These are phyloP conservation scores for Euptelea pleiosperma DNA, from an alignment of 164 flowering plant species.

Conservation along the genomic window DNA sequence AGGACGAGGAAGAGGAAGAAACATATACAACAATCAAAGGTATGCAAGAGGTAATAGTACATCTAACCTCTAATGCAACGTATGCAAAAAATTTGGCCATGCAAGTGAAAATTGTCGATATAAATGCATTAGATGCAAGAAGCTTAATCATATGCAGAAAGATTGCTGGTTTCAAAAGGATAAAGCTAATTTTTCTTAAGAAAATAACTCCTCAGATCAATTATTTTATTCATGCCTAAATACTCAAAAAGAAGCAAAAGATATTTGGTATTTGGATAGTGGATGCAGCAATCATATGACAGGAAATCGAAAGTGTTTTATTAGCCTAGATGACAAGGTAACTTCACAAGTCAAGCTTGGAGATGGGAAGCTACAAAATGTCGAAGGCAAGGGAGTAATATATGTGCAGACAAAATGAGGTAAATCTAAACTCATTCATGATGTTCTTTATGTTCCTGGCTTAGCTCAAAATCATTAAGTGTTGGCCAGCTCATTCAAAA, in stretches of 20 bases:
- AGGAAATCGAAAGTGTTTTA: constrained; percentile 4
- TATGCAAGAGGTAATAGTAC: background rate
- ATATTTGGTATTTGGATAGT: constrained; percentile 20
- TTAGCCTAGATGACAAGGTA: constrained; percentile 7
- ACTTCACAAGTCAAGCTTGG: constrained; percentile 15
- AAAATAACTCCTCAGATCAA: background rate
- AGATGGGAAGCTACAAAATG: too few relatives aligned
- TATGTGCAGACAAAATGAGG: too few relatives aligned
- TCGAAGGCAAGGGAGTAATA: too few relatives aligned
- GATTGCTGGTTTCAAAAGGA: constrained; percentile 9
- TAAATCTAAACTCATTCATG: too few relatives aligned
- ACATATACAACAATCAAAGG: too few relatives aligned
- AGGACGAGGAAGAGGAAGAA: constrained; percentile 2
- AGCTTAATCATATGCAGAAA: background rate
- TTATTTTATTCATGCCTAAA: constrained; percentile 3
- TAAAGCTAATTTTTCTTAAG: constrained; percentile 9
- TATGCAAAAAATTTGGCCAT: constrained; percentile 14
- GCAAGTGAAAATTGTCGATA: constrained; percentile 6
- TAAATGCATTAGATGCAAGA: constrained; percentile 6
- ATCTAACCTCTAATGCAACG: background rate
- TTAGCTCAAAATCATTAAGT: too few relatives aligned
- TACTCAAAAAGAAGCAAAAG: constrained; percentile 1
- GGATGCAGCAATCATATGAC: constrained; percentile 16
- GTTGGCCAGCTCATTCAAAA: too few relatives aligned
- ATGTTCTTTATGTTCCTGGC: too few relatives aligned